Evolutionary conservation across 176 grass and related monocot genomes (phyloP), one percentile per base, ranked within the genome.

Genomic region (Juncus effusus): DNA sequence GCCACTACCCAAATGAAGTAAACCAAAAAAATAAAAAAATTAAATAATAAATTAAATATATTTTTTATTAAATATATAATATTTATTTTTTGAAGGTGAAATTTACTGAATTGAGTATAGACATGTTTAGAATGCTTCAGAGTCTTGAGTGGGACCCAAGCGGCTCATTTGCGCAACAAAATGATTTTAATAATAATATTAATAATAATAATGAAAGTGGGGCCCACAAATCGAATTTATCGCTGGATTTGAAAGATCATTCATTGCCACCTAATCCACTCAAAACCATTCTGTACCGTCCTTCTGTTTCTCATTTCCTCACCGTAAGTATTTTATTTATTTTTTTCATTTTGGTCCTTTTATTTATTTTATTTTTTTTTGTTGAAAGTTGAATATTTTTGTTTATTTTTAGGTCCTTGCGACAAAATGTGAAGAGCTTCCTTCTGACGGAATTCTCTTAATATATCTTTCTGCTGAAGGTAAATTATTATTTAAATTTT

Each of bases 61-160:
- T 13, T 11, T 10, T 62, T 14, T 16, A 35, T 68, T 42, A n/a
- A 67, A 28, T 28, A 28, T 28, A 28, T 28, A 15, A 8, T 74
- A 1, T 60, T 16, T 51, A 10, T 79, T 57, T 59, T 77, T 41
- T 54, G 56, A 62, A 96, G 92, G 71, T 96, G 47, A 96, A 91
- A 79, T 96, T 91, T 67, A 83, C 87, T 40, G 92, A 96, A 63
- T 70, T 91, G 62, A 91, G 87, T 65, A 72, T 96, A 73, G 91
- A 96, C 64, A 74, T 80, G 61, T 96, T 91, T 59, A 91, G 91
- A 82, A 96, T 91, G 91, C 82, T 96, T 78, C 91, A 96, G 60
- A 87, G 84, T 72, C 76, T 96, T 13, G 92, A 96, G 78, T 96
- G 92, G 92, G 92, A 96, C 55, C 92, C 92, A 50, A 85, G 81